Evolutionary conservation across 2,329 filamentous ascomycete genomes (phyloP), one percentile per base, ranked within the genome.

Genomic region (Trichoderma polysporum): DNA sequence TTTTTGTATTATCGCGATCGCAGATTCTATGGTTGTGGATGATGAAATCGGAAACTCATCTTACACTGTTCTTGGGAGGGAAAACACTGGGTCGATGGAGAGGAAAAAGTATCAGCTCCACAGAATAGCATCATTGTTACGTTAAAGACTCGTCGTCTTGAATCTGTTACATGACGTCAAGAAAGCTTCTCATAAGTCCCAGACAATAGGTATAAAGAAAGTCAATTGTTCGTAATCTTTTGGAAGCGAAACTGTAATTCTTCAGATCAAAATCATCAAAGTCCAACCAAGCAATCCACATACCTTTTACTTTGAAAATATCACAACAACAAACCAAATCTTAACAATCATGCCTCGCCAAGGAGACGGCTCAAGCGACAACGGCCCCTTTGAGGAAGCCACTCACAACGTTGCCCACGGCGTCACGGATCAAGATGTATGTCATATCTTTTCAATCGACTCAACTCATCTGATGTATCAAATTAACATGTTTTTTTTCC

Each of bases 301-400:
- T n/a, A n/a, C n/a, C n/a, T n/a, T n/a, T n/a, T n/a, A n/a, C n/a
- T n/a, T n/a, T n/a, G n/a, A n/a, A n/a, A n/a, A n/a, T n/a, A n/a
- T n/a, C n/a, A n/a, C n/a, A n/a, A n/a, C n/a, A n/a, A n/a, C 12
- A n/a, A 45, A 61, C 17, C n/a, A 8, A 41, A n/a, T n/a, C n/a
- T n/a, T 12, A 35, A 35, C n/a, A 74, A 81, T 66, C 67, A 85
- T 85, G 83, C 82, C 83, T 80, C 81, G 82, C 73, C 76, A 81
- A 68, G 82, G 82, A 81, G 80, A 82, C 72, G 81, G 81, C 62
- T 78, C 77, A 69, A 78, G 79, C 66, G 76, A 85, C 75, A 84
- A 85, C 74, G 80, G 80, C 67, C 78, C 78, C 65, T 75, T 79
- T 68, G 47, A 53, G 22, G 79, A 80, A 65, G 72, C 75, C 10